Evolutionary conservation across 139 green algal genomes (phyloP).

Genomic region (Deuterostichococcus epilithicus): DNA sequence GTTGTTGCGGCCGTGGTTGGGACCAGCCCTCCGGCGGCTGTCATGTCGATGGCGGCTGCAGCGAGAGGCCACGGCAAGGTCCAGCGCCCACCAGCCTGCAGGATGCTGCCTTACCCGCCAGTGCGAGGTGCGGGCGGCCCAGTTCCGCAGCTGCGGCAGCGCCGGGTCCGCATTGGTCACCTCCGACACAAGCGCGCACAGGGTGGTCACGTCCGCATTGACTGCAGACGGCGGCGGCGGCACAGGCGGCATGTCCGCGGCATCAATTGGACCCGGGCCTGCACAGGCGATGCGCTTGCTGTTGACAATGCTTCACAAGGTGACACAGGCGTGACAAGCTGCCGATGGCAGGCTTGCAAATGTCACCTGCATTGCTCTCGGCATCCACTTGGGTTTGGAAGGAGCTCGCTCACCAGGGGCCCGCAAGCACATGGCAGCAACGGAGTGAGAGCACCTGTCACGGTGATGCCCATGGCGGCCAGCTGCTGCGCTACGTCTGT

Average conservation of each 20-base stretch:
- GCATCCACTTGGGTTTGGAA: no score
- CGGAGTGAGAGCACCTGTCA: constrained; percentile 18
- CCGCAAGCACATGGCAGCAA: neutral
- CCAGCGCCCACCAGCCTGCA: no score
- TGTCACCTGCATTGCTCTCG: no score
- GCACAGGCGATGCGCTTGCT: neutral
- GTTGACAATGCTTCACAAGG: neutral
- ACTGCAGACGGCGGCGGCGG: constrained; percentile 15
- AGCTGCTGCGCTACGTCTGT: constrained; percentile 18
- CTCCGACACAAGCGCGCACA: constrained; percentile 58
- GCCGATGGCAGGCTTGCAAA: no score
- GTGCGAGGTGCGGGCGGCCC: constrained; percentile 23
- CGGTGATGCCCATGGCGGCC: constrained; percentile 28
- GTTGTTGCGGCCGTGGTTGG: no score
- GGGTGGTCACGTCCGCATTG: constrained; percentile 50
- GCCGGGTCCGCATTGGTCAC: constrained; percentile 14
- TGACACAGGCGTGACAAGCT: no score
- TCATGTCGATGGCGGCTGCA: neutral
- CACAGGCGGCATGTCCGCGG: constrained; percentile 12
- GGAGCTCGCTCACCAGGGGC: neutral
- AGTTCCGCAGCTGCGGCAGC: constrained; percentile 11
- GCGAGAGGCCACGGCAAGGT: neutral
- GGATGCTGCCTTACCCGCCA: constrained; percentile 19
- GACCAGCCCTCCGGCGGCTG: neutral
- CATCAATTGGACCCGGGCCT: neutral